phyloP scores from a whole-genome alignment of 371 early-diverging fungal species.

The Apophysomyces elegans region DNA sequence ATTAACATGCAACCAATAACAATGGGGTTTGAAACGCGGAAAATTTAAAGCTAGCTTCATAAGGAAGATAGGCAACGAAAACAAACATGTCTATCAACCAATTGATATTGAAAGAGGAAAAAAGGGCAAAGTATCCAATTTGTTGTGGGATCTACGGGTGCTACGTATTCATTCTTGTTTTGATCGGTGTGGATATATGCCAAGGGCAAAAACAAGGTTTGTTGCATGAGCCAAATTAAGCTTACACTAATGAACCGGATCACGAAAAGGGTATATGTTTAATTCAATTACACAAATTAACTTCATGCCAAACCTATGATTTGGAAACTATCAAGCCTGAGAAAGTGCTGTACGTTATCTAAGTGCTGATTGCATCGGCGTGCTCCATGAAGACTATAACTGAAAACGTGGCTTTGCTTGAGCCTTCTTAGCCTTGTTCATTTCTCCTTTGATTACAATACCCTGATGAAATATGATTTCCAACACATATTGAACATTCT shows the following conservation, averaged over 20 bases:
- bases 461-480: not conserved
- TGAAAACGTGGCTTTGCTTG: no score
- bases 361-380: not conserved
- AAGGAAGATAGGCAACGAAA: not conserved
- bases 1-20: conserved; percentile 5
- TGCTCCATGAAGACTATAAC: not conserved
- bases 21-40: not conserved
- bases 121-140: not conserved
- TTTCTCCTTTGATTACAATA: not conserved
- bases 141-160: no score
- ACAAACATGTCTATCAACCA: not conserved
- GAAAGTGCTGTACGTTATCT: not conserved
- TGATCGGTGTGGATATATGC: no score
- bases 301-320: not conserved
- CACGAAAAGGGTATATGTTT: not conserved
- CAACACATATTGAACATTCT: no score
- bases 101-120: not conserved
- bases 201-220: no score
- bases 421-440: not conserved
- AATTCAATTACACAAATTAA: not conserved
- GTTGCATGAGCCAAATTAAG: not conserved
- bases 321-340: not conserved
- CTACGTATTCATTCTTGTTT: no score
- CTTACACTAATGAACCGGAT: not conserved
- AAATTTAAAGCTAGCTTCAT: not conserved